These are phyloP conservation scores for Trichoderma reesei DNA, from an alignment of 495 filamentous ascomycete genomes.

Conservation along the genomic window DNA sequence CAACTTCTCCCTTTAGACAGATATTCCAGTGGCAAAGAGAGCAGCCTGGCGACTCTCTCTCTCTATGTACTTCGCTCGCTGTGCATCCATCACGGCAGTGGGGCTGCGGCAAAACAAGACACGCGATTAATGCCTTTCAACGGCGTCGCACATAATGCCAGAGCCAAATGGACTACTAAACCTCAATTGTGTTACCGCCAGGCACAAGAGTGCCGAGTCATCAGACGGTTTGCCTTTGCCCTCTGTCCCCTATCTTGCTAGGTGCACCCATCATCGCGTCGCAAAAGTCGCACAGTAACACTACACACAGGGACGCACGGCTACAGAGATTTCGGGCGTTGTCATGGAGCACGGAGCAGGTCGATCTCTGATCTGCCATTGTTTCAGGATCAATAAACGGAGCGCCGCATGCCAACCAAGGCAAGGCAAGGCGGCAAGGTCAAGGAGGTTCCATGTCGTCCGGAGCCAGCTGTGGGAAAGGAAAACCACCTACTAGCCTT, in stretches of 20 bases:
- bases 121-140: not conserved
- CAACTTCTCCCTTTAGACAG: not conserved
- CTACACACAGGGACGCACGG: too few species aligned
- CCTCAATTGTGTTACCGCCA: too few species aligned
- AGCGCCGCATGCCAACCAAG: not conserved
- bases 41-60: too few species aligned
- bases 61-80: not conserved
- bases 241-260: not conserved
- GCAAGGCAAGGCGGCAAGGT: too few species aligned
- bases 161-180: not conserved
- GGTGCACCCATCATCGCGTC: constrained; percentile 2
- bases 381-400: constrained; percentile 8
- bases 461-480: not conserved
- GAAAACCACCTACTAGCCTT: not conserved
- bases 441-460: not conserved
- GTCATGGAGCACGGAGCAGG: constrained; percentile 6
- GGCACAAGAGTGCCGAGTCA: not conserved
- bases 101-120: not conserved
- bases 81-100: not conserved
- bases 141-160: not conserved
- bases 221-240: not conserved
- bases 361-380: constrained; percentile 10
- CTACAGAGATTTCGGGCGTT: not conserved
- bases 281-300: not conserved
- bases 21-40: too few species aligned